These are phyloP conservation scores for Onygena corvina DNA, from an alignment of 2,329 filamentous ascomycete genomes.

Conservation along the genomic window DNA sequence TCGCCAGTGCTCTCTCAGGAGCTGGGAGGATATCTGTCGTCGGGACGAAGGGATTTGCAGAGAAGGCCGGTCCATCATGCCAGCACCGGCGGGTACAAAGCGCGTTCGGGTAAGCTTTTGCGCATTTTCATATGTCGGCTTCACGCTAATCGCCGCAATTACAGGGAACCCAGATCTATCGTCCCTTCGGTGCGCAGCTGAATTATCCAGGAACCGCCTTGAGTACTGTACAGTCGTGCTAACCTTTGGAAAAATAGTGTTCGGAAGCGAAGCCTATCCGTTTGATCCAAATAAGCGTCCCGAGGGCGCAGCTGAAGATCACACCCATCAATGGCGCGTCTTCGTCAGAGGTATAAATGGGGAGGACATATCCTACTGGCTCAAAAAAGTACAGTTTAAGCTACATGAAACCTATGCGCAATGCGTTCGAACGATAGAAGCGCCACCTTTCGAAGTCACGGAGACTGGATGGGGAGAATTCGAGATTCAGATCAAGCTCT, in stretches of 20 bases:
- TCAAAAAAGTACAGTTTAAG: constrained; percentile 95
- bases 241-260: constrained; percentile 41
- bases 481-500: constrained; percentile 87
- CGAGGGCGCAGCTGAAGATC: constrained; percentile 65
- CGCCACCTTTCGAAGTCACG: constrained; percentile 67
- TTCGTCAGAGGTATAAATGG: constrained; percentile 85
- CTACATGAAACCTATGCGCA: constrained; percentile 95
- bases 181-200: constrained; percentile 33
- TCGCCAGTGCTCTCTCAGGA: too few species aligned
- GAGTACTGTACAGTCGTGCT: background rate
- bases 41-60: background rate
- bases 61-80: constrained; percentile 30
- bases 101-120: constrained; percentile 37
- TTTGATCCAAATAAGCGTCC: constrained; percentile 70
- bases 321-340: constrained; percentile 93
- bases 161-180: constrained; percentile 36
- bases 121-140: background rate
- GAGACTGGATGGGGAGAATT: constrained; percentile 99
- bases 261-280: constrained; percentile 66
- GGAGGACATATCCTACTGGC: constrained; percentile 86
- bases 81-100: constrained; percentile 43
- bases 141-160: constrained; percentile 17
- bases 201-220: constrained; percentile 26
- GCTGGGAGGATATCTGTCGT: too few species aligned
- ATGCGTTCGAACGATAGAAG: constrained; percentile 72